Evolutionary conservation across 179 eudicot species (phyloP).

Genomic region (Silene noctiflora): DNA sequence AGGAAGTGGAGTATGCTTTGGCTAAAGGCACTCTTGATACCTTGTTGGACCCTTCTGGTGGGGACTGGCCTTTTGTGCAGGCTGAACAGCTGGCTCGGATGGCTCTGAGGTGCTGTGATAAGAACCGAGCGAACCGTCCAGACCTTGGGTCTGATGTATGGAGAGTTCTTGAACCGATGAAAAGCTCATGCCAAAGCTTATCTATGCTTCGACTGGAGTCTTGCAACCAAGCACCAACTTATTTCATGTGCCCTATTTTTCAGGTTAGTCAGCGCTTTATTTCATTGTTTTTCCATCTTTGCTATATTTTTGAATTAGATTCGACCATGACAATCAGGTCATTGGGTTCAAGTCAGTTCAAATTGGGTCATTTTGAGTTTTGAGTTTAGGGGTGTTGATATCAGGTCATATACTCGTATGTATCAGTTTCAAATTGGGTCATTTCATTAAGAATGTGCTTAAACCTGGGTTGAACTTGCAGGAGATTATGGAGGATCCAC

Average conservation of each 20-base stretch:
- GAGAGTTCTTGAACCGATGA: slow-evolving; percentile 66
- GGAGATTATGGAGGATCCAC: slow-evolving; percentile 50
- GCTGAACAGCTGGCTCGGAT: slow-evolving; percentile 73
- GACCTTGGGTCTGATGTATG: slow-evolving; percentile 71
- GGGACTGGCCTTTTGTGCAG: slow-evolving; percentile 89
- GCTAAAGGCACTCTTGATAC: slow-evolving; percentile 46
- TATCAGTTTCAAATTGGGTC: no score
- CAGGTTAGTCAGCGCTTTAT: slow-evolving; percentile 26
- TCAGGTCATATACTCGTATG: no score
- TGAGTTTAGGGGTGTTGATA: no score
- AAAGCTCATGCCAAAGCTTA: slow-evolving; percentile 44
- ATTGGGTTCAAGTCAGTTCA: background rate
- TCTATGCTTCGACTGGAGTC: slow-evolving; percentile 29
- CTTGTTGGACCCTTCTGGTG: slow-evolving; percentile 69
- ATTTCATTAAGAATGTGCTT: background rate
- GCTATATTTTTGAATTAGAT: background rate
- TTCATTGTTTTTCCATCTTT: background rate
- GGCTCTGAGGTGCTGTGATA: slow-evolving; percentile 67
- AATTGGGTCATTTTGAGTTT: background rate
- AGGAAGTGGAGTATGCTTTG: slow-evolving; percentile 61
- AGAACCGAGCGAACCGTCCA: slow-evolving; percentile 46
- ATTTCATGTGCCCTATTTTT: slow-evolving; percentile 43
- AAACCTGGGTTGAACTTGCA: slow-evolving; percentile 20
- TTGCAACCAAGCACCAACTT: slow-evolving; percentile 47
- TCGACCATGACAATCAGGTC: background rate